Evolutionary conservation across 1,284 basidiomycete genomes (phyloP), one percentile per base, ranked within the genome.

Genomic region (Cutaneotrichosporon cyanovorans): DNA sequence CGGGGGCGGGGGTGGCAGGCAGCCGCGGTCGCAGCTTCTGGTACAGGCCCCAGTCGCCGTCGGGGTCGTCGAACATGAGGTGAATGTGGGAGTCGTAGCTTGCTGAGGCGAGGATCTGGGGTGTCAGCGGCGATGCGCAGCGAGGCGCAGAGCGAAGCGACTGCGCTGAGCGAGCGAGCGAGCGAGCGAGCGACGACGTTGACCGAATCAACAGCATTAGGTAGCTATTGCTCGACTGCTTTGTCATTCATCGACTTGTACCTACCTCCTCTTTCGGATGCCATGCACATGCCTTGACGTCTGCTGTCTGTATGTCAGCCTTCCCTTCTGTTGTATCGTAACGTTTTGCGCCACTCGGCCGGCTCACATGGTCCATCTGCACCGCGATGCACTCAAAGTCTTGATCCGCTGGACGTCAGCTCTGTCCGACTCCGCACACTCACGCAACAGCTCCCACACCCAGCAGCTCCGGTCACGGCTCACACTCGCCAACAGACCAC

Each of bases 81-180:
- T 89, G 90, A 69, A 99, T 87, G 7, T 87, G 88, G 62, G 97
- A 90, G 66, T 99, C 95, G 73, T 98, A 99, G 0, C 91, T 96
- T 9, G 83, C 89, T 4, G 91, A 96, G 10, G 93, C 95, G 44
- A 99, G 83, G 47, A 97, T 85, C 84, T 91, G 69, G 59, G n/a
- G n/a, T 51, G 62, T 72, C 45, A 46, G 38, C 14, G 14, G 12
- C 12, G n/a, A n/a, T n/a, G n/a, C n/a, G n/a, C n/a, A n/a, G n/a
- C n/a, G n/a, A n/a, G n/a, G n/a, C n/a, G n/a, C n/a, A n/a, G n/a
- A n/a, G n/a, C n/a, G n/a, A n/a, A n/a, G n/a, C n/a, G n/a, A n/a
- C n/a, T n/a, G n/a, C n/a, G n/a, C n/a, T n/a, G n/a, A n/a, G n/a
- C n/a, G n/a, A n/a, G n/a, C n/a, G n/a, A n/a, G n/a, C n/a, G n/a